A percentile compares a stretch with the other conserved stretches of the same genome.
phyloP scores from a whole-genome alignment of 352 stramenopile genomes.

The Nothophytophthora sp. region DNA sequence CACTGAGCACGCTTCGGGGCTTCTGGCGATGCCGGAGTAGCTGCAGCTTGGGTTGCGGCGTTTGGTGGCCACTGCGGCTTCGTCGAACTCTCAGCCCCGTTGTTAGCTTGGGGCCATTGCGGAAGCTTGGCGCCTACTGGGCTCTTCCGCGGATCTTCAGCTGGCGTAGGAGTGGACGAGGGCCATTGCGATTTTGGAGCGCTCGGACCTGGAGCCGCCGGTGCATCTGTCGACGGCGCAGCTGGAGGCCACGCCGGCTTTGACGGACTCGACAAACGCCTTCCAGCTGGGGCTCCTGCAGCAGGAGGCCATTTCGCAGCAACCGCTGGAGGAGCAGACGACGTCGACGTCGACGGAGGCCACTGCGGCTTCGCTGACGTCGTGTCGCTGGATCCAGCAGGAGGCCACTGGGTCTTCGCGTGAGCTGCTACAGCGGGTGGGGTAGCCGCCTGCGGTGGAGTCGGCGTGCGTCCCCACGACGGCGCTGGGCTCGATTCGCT shows the following conservation, averaged over 20 bases:
- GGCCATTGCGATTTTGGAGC: conserved; percentile 29
- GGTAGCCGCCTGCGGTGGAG: conserved; percentile 32
- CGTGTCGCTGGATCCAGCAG: conserved; percentile 20
- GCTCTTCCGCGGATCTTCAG: conserved; percentile 19
- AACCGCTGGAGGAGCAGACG: conserved; percentile 5
- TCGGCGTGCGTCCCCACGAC: conserved; percentile 19
- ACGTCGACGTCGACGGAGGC: conserved; percentile 26
- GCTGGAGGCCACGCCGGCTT: conserved; percentile 43
- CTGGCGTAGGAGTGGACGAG: conserved; percentile 14
- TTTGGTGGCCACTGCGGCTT: conserved; percentile 48
- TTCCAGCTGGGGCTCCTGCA: conserved; percentile 5
- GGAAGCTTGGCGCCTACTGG: conserved; percentile 11
- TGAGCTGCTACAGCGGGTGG: conserved; percentile 22
- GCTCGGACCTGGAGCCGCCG: too few relatives aligned
- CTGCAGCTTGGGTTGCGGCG: conserved; percentile 4
- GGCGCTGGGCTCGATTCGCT: conserved; percentile 1
- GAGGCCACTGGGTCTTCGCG: conserved; percentile 45
- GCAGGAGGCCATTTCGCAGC: conserved; percentile 17
- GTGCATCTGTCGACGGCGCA: conserved; percentile 10
- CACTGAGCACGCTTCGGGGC: conserved; percentile 49
- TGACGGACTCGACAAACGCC: conserved; percentile 3
- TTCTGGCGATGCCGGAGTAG: conserved; percentile 6
- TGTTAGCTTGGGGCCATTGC: conserved; percentile 19
- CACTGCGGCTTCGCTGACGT: conserved; percentile 42
- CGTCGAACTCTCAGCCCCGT: conserved; percentile 12